Evolutionary conservation across 257 asterid genomes (phyloP).

Genomic region (Lycium barbarum): DNA sequence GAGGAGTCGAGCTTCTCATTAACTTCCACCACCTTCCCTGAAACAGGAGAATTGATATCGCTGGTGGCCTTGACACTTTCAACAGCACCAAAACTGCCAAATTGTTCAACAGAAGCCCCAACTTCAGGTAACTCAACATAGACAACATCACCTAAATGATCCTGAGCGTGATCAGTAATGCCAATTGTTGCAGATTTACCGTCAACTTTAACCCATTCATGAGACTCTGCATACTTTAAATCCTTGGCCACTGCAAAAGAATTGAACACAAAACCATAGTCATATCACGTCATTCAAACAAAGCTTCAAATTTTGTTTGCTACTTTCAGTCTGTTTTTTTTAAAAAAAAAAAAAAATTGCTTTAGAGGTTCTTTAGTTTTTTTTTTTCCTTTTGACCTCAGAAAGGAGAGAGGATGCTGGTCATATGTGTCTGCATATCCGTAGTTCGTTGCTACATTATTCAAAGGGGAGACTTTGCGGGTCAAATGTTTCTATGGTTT

Average conservation of each 20-base stretch:
- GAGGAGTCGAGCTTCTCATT: constrained; percentile 67
- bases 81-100: constrained; percentile 89
- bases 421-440: background rate
- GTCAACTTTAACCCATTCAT: constrained; percentile 92
- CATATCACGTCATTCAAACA: background rate
- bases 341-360: background rate
- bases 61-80: constrained; percentile 98
- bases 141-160: constrained; percentile 95
- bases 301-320: background rate
- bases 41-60: constrained; percentile 88
- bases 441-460: background rate
- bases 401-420: background rate
- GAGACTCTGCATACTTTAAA: constrained; percentile 87
- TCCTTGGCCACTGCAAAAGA: constrained; percentile 73
- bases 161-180: constrained; percentile 94
- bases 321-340: background rate
- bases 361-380: background rate
- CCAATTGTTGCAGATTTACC: constrained; percentile 84
- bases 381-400: background rate
- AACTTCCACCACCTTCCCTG: constrained; percentile 84
- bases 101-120: constrained; percentile 72
- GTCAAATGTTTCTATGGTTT: background rate
- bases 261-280: background rate
- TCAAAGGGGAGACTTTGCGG: background rate
- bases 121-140: constrained; percentile 87